Evolutionary conservation across 768 basidiomycete species (phyloP), one percentile per base, ranked within the genome.

Genomic region (Trametes cubensis): DNA sequence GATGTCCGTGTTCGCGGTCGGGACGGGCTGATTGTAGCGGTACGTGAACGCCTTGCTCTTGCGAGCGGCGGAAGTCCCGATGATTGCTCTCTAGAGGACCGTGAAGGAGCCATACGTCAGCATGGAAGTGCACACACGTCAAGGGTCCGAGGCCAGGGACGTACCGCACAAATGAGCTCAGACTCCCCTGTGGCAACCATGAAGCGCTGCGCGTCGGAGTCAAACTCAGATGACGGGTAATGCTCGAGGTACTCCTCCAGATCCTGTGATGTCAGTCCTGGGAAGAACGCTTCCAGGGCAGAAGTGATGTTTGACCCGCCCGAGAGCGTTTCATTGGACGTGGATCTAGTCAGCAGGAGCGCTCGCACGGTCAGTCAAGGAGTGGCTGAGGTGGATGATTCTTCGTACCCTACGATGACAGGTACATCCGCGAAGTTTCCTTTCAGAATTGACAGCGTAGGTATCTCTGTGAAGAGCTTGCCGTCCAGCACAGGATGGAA

Each of bases 401-500:
- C 6, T 20, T 70, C 78, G 20, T 67, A 86, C 86, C 85, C 85
- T 34, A 85, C 80, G 34, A 90, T 81, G 3, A 87, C 68, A 6
- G 85, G 81, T 4, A 87, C 81, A n/a, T 75, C 71, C 0, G 77
- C 72, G 57, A 84, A 83, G 20, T 78, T 75, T 4, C 83, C 81
- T 1, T 70, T 53, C 4, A 77, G 67, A 40, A 88, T 77, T 7
- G 75, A 75, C 28, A 70, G 67, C 1, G 83, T 83, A 0, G 85
- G 85, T 60, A 75, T 75, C n/a, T 81, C 80, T 2, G 78, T 75
- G 60, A 88, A 73, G 8, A 83, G 61, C 47, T 78, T 77, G 0
- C 81, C 81, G 64, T 87, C 87, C 7, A 87, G 47, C 11, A 86
- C 82, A 4, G 85, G 85, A 45, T 74, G 74, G 75, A 85, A 88